Evolutionary conservation across 2,329 filamentous ascomycete genomes (phyloP).

Genomic region (Aspergillus japonicus): DNA sequence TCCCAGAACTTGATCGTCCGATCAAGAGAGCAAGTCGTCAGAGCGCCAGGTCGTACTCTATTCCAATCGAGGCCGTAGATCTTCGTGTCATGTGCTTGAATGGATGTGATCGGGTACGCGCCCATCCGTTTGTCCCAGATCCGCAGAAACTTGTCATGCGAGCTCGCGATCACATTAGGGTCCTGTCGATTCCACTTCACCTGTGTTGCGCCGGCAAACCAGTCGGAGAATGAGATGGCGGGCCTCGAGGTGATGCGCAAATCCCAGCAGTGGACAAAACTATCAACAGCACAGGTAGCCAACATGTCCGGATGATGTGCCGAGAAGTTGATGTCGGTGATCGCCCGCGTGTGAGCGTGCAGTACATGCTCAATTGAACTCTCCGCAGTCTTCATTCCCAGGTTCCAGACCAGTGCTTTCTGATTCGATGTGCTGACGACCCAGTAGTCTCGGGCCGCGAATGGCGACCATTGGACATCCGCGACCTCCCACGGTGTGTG

Average conservation of each 20-base stretch:
- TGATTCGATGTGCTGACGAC: constrained; percentile 93
- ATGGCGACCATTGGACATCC: constrained; percentile 96
- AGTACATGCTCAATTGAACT: constrained; percentile 87
- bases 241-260: constrained; percentile 71
- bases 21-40: constrained; percentile 87
- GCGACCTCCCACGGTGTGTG: constrained; percentile 92
- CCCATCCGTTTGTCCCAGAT: constrained; percentile 88
- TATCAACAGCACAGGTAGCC: constrained; percentile 88
- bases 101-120: constrained; percentile 74
- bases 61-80: constrained; percentile 98
- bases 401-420: constrained; percentile 89
- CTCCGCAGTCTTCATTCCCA: constrained; percentile 67
- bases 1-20: constrained; percentile 95
- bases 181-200: constrained; percentile 93
- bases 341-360: constrained; percentile 80
- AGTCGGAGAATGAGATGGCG: constrained; percentile 81
- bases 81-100: constrained; percentile 85
- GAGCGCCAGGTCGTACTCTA: constrained; percentile 65
- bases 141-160: constrained; percentile 81
- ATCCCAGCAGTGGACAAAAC: constrained; percentile 92
- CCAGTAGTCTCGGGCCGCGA: constrained; percentile 86
- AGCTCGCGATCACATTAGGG: constrained; percentile 81
- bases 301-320: constrained; percentile 87
- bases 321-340: constrained; percentile 95
- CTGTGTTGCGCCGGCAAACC: constrained; percentile 89